Conservation (phyloP, 106 monocot species). For the Apostasia shenzhenica region DNA sequence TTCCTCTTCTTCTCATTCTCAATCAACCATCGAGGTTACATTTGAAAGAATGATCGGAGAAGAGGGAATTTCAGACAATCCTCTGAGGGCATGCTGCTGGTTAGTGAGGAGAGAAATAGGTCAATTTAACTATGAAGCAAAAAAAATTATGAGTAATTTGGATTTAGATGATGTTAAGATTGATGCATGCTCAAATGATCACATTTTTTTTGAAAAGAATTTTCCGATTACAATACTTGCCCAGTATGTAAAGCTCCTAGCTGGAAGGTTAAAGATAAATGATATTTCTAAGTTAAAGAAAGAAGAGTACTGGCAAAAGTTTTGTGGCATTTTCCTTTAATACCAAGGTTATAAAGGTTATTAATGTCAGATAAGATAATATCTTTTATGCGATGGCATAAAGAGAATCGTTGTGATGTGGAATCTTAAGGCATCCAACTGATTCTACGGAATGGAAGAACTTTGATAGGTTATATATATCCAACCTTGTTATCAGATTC, state of each 20-base stretch:
- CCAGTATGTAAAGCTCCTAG: neutral
- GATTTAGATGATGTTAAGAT: slow-evolving; percentile 5
- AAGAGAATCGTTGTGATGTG: neutral
- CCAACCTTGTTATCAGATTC: neutral
- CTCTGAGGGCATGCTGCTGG: too few species aligned
- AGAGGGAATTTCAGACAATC: too few species aligned
- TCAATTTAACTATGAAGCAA: neutral
- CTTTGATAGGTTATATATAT: neutral
- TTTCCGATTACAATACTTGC: neutral
- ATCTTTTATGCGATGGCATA: slow-evolving; percentile 9
- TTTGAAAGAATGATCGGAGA: too few species aligned
- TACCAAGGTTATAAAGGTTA: slow-evolving; percentile 9
- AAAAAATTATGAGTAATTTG: neutral
- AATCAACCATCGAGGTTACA: too few species aligned
- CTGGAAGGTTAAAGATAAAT: neutral
- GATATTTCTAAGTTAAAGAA: neutral
- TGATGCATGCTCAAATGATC: slow-evolving; percentile 8
- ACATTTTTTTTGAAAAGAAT: slow-evolving; percentile 3
- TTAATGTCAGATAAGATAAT: neutral
- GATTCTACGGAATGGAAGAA: slow-evolving; percentile 2
- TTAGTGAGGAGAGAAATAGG: too few species aligned
- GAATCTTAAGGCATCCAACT: slow-evolving; percentile 7
- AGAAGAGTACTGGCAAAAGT: neutral
- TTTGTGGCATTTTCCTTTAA: slow-evolving; percentile 6
- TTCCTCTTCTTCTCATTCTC: too few species aligned